Percentiles rank a stretch among this genome's conserved stretches.
phyloP scores from a whole-genome alignment of 345 rosid genomes.

The Triadica sebifera region DNA sequence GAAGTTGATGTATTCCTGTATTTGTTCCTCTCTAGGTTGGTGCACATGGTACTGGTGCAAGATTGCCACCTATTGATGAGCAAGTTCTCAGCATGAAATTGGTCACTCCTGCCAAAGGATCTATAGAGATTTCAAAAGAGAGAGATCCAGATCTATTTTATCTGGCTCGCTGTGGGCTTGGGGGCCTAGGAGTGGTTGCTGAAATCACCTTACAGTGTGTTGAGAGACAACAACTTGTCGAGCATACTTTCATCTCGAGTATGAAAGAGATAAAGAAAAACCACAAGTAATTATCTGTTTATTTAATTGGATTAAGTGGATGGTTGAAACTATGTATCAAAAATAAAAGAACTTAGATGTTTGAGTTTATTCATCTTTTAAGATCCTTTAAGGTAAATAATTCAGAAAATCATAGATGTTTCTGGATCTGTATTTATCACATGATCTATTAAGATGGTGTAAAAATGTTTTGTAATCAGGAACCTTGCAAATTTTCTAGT shows the following conservation, averaged over 20 bases:
- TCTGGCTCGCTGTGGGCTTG: slow-evolving; percentile 92
- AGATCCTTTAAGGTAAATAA: background rate
- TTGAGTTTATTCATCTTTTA: background rate
- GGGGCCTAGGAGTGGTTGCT: slow-evolving; percentile 94
- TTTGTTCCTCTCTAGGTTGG: slow-evolving; percentile 59
- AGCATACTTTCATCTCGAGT: slow-evolving; percentile 74
- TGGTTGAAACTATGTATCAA: slow-evolving; percentile 2
- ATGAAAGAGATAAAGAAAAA: slow-evolving; percentile 80
- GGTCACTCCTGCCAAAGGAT: slow-evolving; percentile 95
- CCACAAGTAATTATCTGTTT: slow-evolving; percentile 60
- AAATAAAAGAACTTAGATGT: background rate
- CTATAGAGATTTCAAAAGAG: slow-evolving; percentile 78
- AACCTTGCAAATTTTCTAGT: background rate
- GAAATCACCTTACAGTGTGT: slow-evolving; percentile 95
- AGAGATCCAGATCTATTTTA: slow-evolving; percentile 87
- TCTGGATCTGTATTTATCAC: slow-evolving; percentile 5
- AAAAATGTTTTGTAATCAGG: background rate
- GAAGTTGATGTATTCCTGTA: slow-evolving; percentile 1
- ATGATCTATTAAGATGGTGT: background rate
- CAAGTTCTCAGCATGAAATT: slow-evolving; percentile 87
- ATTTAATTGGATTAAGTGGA: slow-evolving; percentile 3
- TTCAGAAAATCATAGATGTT: background rate
- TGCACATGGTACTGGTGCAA: slow-evolving; percentile 97
- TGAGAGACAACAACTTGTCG: slow-evolving; percentile 90
- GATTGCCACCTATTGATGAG: slow-evolving; percentile 92